Base-by-base conservation (phyloP, 352 stramenopile genomes). In the Pythium oligandrum region DNA sequence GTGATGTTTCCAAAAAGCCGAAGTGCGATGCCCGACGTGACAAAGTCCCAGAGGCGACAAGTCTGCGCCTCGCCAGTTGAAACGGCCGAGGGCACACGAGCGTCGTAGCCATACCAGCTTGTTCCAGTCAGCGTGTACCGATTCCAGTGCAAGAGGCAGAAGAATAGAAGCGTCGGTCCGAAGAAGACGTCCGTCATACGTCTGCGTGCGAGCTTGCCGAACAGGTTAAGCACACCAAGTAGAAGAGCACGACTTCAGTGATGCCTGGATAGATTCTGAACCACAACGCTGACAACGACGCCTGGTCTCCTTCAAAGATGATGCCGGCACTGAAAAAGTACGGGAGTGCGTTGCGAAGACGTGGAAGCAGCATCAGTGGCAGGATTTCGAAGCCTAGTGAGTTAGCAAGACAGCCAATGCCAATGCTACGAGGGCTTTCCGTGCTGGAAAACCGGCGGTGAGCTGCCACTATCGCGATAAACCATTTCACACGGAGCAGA, bases 401-500 rank as follows among this genome's bases (percentile, higher is more conserved):
- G 40, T 37, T 37, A 59, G 42, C 30, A 8, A 35, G n/a, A 45
- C 17, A 26, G 17, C 17, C 17, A 26, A 26, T 26, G 17, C 17
- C 17, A 26, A 26, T 26, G 17, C 17, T 26, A 26, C 17, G 17
- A 26, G 17, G 17, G 17, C 17, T 26, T 26, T 26, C 17, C 17
- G 0, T 26, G 17, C 17, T 26, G 17, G 17, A 26, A 26, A 26
- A 26, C 17, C 17, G 17, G 17, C 0, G 17, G 38, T 2, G 40
- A 12, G 69, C 35, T n/a, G 55, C 51, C 0, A 66, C 1, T 12
- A 61, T 58, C 1, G 40, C 47, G 11, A 66, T 42, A 11, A 71
- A 62, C 73, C 73, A 83, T 0, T 61, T 64, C 1, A 67, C 10
- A 0, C 78, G 55, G 35, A 81, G 0, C 42, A 56, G 5, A 77